These are phyloP conservation scores for Quercus wislizeni DNA, from an alignment of 306 rosid genomes.

Conservation along the genomic window DNA sequence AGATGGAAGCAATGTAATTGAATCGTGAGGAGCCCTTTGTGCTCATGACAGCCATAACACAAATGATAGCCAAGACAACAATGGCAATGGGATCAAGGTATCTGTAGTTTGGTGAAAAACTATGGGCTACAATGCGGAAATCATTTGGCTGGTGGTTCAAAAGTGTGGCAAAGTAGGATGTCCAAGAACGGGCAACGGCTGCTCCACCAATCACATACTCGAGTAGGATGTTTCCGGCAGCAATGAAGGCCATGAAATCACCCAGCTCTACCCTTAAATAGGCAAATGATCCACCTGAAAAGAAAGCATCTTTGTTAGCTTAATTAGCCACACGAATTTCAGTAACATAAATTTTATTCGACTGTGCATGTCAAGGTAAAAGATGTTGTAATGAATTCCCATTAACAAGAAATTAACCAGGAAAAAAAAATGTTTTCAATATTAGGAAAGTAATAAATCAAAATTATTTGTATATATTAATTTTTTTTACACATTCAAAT, in stretches of 20 bases:
- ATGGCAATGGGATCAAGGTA: slow-evolving; percentile 74
- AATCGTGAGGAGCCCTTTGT: slow-evolving; percentile 82
- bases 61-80: slow-evolving; percentile 36
- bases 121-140: slow-evolving; percentile 48
- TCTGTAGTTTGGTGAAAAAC: slow-evolving; percentile 21
- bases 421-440: no score
- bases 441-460: no score
- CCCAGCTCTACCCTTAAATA: slow-evolving; percentile 82
- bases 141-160: slow-evolving; percentile 44
- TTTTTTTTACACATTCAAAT: no score
- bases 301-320: no score
- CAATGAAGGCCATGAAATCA: slow-evolving; percentile 75
- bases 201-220: slow-evolving; percentile 67
- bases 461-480: no score
- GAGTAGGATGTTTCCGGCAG: slow-evolving; percentile 79
- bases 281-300: slow-evolving; percentile 78
- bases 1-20: slow-evolving; percentile 66
- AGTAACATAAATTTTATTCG: no score
- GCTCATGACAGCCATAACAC: slow-evolving; percentile 57
- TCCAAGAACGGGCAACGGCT: slow-evolving; percentile 82
- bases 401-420: no score
- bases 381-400: no score
- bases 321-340: no score
- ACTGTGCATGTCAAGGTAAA: no score
- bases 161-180: slow-evolving; percentile 80